Evolutionary conservation across 2,329 filamentous ascomycete species (phyloP).

Genomic region (Nannizziopsis barbatae): DNA sequence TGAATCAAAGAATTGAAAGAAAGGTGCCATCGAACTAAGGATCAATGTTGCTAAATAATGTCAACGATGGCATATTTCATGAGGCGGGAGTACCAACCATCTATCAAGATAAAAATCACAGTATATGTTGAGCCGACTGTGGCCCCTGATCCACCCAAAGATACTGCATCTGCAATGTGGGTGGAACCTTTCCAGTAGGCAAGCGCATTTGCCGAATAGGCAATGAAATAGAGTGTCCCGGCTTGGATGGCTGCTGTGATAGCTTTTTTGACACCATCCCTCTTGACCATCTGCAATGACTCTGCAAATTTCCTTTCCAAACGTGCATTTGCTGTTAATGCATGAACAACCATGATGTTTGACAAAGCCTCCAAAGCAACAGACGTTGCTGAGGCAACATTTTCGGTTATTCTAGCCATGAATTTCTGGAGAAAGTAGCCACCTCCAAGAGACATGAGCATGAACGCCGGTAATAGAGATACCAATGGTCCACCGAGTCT

Average conservation of each 20-base stretch:
- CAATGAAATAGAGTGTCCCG: conserved; percentile 52
- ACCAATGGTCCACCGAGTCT: conserved; percentile 38
- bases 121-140: conserved; percentile 43
- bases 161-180: conserved; percentile 35
- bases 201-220: conserved; percentile 52
- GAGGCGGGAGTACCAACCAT: conserved; percentile 27
- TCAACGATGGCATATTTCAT: neutral
- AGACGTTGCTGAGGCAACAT: conserved; percentile 45
- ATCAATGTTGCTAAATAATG: conserved; percentile 33
- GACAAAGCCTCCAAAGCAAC: conserved; percentile 49
- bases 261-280: conserved; percentile 47
- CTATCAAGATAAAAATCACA: conserved; percentile 46
- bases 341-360: conserved; percentile 48
- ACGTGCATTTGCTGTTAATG: conserved; percentile 46
- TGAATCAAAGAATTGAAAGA: conserved; percentile 41
- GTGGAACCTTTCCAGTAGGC: conserved; percentile 55
- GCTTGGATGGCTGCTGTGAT: conserved; percentile 44
- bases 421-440: conserved; percentile 37
- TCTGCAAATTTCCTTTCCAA: conserved; percentile 47
- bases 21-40: conserved; percentile 37
- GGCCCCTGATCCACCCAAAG: conserved; percentile 26
- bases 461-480: conserved; percentile 37
- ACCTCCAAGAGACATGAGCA: conserved; percentile 37
- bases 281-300: conserved; percentile 38
- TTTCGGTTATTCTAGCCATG: conserved; percentile 36